Evolutionary conservation across 2,329 filamentous ascomycete genomes (phyloP).

Genomic region (Catunica adiposa): DNA sequence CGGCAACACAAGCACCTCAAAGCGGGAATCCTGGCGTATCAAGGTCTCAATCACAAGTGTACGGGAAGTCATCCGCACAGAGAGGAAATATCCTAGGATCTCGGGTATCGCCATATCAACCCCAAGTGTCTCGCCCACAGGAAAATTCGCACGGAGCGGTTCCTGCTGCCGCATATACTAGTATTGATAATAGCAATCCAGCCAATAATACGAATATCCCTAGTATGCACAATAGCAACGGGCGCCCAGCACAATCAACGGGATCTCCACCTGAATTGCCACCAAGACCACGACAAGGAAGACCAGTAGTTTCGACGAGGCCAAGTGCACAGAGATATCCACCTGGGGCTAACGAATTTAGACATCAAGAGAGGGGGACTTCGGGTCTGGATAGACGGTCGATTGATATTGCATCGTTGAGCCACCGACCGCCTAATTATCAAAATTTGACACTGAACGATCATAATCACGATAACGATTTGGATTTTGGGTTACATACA

Average conservation of each 20-base stretch:
- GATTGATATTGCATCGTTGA: neutral
- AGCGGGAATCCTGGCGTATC: neutral
- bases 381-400: neutral
- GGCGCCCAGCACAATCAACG: neutral
- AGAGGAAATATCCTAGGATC: neutral
- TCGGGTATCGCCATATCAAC: neutral
- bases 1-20: neutral
- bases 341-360: neutral
- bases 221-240: too few relatives aligned
- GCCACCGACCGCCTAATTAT: neutral
- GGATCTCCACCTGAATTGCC: neutral
- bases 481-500: neutral
- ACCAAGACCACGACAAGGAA: neutral
- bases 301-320: neutral
- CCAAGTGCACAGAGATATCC: neutral
- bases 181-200: too few relatives aligned
- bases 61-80: neutral
- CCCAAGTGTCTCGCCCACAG: neutral
- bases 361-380: neutral
- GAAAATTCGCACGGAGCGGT: neutral
- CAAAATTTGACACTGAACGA: neutral
- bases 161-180: neutral
- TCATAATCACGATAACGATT: neutral
- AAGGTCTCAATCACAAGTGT: neutral
- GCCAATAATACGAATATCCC: too few relatives aligned